Evolutionary conservation across 2,329 filamentous ascomycete species (phyloP).

Genomic region (Aspergillus pseudoglaucus): DNA sequence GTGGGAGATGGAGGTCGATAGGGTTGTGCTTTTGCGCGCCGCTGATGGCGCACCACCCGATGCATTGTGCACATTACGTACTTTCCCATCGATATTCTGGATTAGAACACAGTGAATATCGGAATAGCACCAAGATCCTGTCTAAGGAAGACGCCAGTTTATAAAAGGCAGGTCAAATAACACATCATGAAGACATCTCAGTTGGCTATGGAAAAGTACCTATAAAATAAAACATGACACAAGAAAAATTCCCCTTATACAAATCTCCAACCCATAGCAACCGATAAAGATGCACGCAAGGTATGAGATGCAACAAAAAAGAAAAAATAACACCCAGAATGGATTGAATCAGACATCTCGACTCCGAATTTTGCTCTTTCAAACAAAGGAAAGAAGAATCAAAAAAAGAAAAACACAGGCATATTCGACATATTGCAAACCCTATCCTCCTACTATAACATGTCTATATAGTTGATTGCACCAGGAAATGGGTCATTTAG

Average conservation of each 20-base stretch:
- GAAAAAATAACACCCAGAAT: slow-evolving; percentile 2
- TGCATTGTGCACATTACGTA: too few species aligned
- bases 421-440: slow-evolving; percentile 10
- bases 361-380: slow-evolving; percentile 1
- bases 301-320: slow-evolving; percentile 20
- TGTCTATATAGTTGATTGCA: slow-evolving; percentile 11
- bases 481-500: slow-evolving; percentile 21
- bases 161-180: slow-evolving; percentile 2
- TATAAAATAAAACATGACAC: slow-evolving; percentile 16
- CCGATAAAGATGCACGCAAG: slow-evolving; percentile 21
- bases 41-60: too few species aligned
- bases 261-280: slow-evolving; percentile 22
- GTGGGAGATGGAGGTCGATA: too few species aligned
- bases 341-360: not conserved
- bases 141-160: not conserved
- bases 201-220: slow-evolving; percentile 4
- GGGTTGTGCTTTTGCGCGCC: too few species aligned
- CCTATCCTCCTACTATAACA: slow-evolving; percentile 11
- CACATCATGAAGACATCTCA: not conserved
- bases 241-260: slow-evolving; percentile 9
- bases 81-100: too few species aligned
- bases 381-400: slow-evolving; percentile 1
- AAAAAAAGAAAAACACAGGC: not conserved
- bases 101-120: not conserved
- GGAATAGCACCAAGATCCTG: too few species aligned